These are phyloP conservation scores for Tolypocladium inflatum DNA, from an alignment of 2,329 filamentous ascomycete species.

Conservation along the genomic window DNA sequence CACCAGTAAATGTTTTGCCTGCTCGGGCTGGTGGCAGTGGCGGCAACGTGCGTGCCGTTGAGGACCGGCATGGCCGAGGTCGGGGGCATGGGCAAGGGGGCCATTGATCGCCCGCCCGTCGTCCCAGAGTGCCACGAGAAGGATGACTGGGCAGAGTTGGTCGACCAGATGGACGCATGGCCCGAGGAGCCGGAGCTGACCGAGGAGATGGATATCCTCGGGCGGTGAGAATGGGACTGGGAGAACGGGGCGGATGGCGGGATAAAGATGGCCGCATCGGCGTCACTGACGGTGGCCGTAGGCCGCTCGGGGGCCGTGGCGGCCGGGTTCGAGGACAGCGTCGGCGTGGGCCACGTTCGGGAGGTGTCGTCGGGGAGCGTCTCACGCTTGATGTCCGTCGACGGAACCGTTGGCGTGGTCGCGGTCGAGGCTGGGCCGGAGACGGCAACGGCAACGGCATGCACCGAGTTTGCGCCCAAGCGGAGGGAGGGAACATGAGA, in stretches of 20 bases:
- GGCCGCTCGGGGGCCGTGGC: slow-evolving; percentile 3
- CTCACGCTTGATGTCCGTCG: slow-evolving; percentile 20
- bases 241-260: slow-evolving; percentile 26
- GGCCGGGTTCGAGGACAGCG: slow-evolving; percentile 3
- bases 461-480: slow-evolving; percentile 7
- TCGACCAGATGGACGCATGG: slow-evolving; percentile 37
- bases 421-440: slow-evolving; percentile 2
- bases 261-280: slow-evolving; percentile 20
- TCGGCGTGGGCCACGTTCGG: slow-evolving; percentile 10
- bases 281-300: slow-evolving; percentile 3
- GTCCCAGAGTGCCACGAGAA: slow-evolving; percentile 29
- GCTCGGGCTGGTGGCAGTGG: slow-evolving; percentile 17
- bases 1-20: slow-evolving; percentile 45
- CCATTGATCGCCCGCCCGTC: slow-evolving; percentile 23
- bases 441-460: slow-evolving; percentile 8
- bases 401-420: slow-evolving; percentile 9
- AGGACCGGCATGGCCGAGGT: slow-evolving; percentile 18
- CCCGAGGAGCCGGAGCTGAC: slow-evolving; percentile 40
- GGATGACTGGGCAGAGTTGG: slow-evolving; percentile 27
- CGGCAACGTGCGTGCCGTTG: slow-evolving; percentile 19
- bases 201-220: slow-evolving; percentile 38
- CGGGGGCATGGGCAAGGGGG: slow-evolving; percentile 25
- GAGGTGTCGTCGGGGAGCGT: slow-evolving; percentile 17
- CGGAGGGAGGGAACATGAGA: slow-evolving; percentile 12
- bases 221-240: slow-evolving; percentile 23